Base-by-base conservation (phyloP, 305 asterid species). In the Fraxinus baroniana region DNA sequence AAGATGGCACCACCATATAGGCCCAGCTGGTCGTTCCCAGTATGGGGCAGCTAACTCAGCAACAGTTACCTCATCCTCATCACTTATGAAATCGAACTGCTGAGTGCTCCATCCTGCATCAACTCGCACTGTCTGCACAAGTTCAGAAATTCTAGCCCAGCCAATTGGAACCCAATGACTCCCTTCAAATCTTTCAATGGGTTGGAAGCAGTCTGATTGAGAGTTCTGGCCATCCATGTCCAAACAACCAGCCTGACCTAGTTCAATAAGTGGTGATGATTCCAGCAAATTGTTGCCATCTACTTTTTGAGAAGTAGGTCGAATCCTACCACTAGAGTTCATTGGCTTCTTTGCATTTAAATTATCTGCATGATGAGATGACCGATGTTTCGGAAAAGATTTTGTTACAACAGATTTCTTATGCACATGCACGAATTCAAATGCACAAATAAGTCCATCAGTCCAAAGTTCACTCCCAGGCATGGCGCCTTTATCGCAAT, bases 1-100 rank as follows among this genome's bases (percentile, higher is more conserved):
- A 78, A 95, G 88, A 89, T 95, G 98, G 88, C 98, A 95, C 98
- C 98, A 95, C 98, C 98, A 95, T 52, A 88, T 90, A 20, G 98
- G 98, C 82, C 98, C 98, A 79, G 87, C 95, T 13, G 97, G 93
- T 26, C 88, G 89, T 86, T 95, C 98, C 98, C 98, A 92, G 81
- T 93, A 95, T 6, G 98, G 98, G 74, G 93, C 93, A 76, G 92
- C 98, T 85, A 95, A 83, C 81, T 95, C 98, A 4, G 98, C 98
- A 87, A 95, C 98, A 76, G 97, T 92, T 78, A 91, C 83, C 66
- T 91, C 98, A 86, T 91, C 94, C 85, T 88, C 98, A 76, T 90
- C 91, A 78, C 90, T 96, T 83, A 86, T 18, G 46, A 88, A 66
- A 36, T 87, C 92, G 76, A 89, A 81, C 32, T 87, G 89, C 82